Conservation (phyloP, 257 asterid genomes). For the Linderniella brevidens region DNA sequence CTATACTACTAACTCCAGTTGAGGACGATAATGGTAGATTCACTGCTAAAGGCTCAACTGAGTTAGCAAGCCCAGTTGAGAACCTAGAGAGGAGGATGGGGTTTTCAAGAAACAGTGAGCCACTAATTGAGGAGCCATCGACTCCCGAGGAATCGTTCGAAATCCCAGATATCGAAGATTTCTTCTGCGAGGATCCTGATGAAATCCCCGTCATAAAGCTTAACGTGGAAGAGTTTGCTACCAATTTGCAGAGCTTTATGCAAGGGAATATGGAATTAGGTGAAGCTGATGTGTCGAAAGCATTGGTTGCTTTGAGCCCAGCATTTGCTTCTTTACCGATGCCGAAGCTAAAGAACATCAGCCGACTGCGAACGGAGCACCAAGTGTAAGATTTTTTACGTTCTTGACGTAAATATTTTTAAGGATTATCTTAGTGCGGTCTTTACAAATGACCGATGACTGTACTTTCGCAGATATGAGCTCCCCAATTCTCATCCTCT, state of each 20-base stretch:
- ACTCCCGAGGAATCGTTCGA: slow-evolving; percentile 56
- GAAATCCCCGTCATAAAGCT: slow-evolving; percentile 80
- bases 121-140: slow-evolving; percentile 66
- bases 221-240: slow-evolving; percentile 45
- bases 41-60: too few relatives aligned
- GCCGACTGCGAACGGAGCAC: slow-evolving; percentile 86
- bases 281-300: slow-evolving; percentile 68
- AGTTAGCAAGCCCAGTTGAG: too few relatives aligned
- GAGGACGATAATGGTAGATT: too few relatives aligned
- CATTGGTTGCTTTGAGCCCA: slow-evolving; percentile 68
- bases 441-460: too few relatives aligned
- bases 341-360: slow-evolving; percentile 65
- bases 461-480: slow-evolving; percentile 49
- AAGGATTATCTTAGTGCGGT: too few relatives aligned
- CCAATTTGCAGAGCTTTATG: slow-evolving; percentile 45
- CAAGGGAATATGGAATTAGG: slow-evolving; percentile 42
- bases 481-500: slow-evolving; percentile 80
- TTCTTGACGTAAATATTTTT: too few relatives aligned
- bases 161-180: slow-evolving; percentile 66
- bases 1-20: slow-evolving; percentile 32
- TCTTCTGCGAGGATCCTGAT: slow-evolving; percentile 64
- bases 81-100: slow-evolving; percentile 17
- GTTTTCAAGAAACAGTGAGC: slow-evolving; percentile 28
- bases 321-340: slow-evolving; percentile 58
- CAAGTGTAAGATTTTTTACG: slow-evolving; percentile 52